phyloP scores from a whole-genome alignment of 441 rosid genomes.

The Cnidoscolus chayamansa region DNA sequence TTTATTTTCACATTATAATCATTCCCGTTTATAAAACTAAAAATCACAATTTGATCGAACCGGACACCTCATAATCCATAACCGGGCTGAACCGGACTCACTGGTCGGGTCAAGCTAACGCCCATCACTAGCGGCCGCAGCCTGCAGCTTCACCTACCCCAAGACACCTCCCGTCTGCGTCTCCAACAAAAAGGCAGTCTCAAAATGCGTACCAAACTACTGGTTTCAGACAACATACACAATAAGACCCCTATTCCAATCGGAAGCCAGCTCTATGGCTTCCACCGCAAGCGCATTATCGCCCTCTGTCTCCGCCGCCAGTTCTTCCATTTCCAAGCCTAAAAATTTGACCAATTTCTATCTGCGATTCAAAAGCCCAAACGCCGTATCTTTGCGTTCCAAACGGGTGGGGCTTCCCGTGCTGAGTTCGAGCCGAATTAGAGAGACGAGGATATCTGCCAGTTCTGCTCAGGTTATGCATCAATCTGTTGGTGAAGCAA shows the following conservation, averaged over 20 bases:
- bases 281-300: slow-evolving; percentile 46
- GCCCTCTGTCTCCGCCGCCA: slow-evolving; percentile 37
- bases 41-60: background rate
- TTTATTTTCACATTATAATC: too few species aligned
- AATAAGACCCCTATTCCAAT: background rate
- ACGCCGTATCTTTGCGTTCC: slow-evolving; percentile 34
- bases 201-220: background rate
- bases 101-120: slow-evolving; percentile 1
- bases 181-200: slow-evolving; percentile 2
- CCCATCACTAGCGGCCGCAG: slow-evolving; percentile 9
- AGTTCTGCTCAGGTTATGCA: slow-evolving; percentile 59
- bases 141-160: slow-evolving; percentile 32
- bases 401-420: slow-evolving; percentile 25
- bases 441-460: slow-evolving; percentile 40
- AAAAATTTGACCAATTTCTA: slow-evolving; percentile 17
- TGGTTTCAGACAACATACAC: background rate
- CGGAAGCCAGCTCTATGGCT: slow-evolving; percentile 48
- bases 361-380: slow-evolving; percentile 29
- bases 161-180: background rate
- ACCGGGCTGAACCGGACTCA: slow-evolving; percentile 4
- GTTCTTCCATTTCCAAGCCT: slow-evolving; percentile 22
- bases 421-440: slow-evolving; percentile 17
- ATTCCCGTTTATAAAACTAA: too few species aligned
- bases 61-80: background rate
- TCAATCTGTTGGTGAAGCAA: slow-evolving; percentile 38